Percentiles rank a stretch among this genome's conserved stretches.
Evolutionary conservation across 768 basidiomycete species (phyloP).

Genomic region (Xerocomellus chrysenteron): DNA sequence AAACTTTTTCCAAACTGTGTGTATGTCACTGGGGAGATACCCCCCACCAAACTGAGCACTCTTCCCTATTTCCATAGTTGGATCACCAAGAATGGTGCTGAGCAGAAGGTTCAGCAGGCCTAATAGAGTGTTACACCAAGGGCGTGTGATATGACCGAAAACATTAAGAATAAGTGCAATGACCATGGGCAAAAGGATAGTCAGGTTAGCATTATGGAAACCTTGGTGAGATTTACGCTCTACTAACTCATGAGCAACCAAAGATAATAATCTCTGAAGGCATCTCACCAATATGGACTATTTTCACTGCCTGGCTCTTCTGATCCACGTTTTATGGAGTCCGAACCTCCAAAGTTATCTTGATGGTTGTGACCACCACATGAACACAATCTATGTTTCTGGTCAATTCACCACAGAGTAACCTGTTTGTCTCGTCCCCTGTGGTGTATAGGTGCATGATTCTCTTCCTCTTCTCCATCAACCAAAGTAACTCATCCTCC

Average conservation of each 20-base stretch:
- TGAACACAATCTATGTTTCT: background rate
- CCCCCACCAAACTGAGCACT: background rate
- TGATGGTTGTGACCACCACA: background rate
- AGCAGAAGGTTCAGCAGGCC: background rate
- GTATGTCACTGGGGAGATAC: constrained; percentile 14
- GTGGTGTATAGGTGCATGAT: background rate
- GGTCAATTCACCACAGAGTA: background rate
- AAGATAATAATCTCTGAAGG: background rate
- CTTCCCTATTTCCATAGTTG: background rate
- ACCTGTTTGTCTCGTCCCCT: background rate
- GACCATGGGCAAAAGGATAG: background rate
- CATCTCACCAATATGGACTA: background rate
- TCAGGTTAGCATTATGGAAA: background rate
- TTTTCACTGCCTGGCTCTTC: background rate
- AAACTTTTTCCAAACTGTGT: constrained; percentile 17
- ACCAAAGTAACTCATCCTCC: background rate
- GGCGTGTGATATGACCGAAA: background rate
- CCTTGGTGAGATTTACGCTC: background rate
- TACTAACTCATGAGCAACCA: background rate
- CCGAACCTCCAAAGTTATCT: background rate
- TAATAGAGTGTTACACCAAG: background rate
- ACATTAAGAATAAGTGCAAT: background rate
- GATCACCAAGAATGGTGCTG: background rate
- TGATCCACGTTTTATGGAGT: background rate
- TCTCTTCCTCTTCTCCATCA: background rate